Evolutionary conservation across 2,329 filamentous ascomycete genomes (phyloP).

Genomic region (Aquanectria penicillioides): DNA sequence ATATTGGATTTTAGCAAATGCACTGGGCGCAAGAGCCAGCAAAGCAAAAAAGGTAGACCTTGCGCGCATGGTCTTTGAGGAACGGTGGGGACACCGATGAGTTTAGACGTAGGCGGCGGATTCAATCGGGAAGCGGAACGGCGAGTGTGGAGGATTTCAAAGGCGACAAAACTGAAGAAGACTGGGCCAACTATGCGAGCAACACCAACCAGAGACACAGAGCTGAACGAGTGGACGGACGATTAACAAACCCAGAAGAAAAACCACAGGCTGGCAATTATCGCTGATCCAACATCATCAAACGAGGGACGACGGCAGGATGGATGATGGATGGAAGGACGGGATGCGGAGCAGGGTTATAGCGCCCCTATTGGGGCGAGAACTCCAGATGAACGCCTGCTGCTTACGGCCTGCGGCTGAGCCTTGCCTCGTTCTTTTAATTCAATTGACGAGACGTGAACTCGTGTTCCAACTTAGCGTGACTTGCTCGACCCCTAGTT

Average conservation of each 20-base stretch:
- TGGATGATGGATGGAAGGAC: slow-evolving; percentile 3
- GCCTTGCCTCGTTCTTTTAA: background rate
- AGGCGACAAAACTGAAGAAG: background rate
- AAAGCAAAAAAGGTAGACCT: slow-evolving; percentile 3
- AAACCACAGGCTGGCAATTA: background rate
- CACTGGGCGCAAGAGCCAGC: slow-evolving; percentile 17
- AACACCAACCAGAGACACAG: background rate
- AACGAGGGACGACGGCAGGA: background rate
- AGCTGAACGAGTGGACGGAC: slow-evolving; percentile 7
- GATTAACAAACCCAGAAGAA: slow-evolving; percentile 7
- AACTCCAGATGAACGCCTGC: background rate
- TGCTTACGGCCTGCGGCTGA: slow-evolving; percentile 11
- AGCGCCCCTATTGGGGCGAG: background rate
- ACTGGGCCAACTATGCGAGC: background rate
- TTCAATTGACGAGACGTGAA: background rate
- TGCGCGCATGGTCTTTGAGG: slow-evolving; percentile 15
- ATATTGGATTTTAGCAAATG: slow-evolving; percentile 23
- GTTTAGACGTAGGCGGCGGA: background rate
- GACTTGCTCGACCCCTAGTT: background rate
- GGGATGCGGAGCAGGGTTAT: slow-evolving; percentile 13
- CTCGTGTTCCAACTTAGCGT: slow-evolving; percentile 5
- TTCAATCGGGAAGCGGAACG: background rate
- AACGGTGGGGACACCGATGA: background rate
- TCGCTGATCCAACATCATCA: slow-evolving; percentile 1
- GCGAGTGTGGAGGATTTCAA: background rate